A percentile compares a stretch with the other conserved stretches of the same genome.
These are phyloP conservation scores for Linnemannia exigua DNA, from an alignment of 192 early-diverging fungal genomes.

Conservation along the genomic window DNA sequence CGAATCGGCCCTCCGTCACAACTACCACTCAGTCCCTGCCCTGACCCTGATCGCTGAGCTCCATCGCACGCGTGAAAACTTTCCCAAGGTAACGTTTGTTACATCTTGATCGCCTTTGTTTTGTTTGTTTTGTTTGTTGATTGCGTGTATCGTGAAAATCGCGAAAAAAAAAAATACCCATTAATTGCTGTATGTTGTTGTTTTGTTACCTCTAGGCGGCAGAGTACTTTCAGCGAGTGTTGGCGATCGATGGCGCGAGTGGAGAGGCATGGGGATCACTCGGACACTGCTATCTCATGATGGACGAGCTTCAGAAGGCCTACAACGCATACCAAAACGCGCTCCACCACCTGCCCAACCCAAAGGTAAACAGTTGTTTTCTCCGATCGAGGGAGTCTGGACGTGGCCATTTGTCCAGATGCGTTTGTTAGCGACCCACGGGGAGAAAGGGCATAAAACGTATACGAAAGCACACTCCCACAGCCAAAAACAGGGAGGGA, in stretches of 20 bases:
- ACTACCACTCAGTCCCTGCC: conserved; percentile 87
- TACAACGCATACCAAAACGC: conserved; percentile 97
- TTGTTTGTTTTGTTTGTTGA: neutral
- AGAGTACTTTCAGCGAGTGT: conserved; percentile 91
- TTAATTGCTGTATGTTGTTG: neutral
- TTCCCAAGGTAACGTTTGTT: conserved; percentile 73
- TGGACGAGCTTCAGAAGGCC: conserved; percentile 93
- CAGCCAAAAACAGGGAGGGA: conserved; percentile 1
- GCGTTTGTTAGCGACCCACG: neutral
- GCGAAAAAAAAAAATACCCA: neutral
- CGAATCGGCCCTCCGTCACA: conserved; percentile 90
- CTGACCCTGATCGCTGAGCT: conserved; percentile 85
- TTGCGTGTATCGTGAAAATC: neutral
- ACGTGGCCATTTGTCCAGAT: neutral
- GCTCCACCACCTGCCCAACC: conserved; percentile 89
- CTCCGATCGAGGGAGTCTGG: neutral
- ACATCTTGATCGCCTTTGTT: neutral
- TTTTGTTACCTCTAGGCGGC: conserved; percentile 70
- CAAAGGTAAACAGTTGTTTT: conserved; percentile 69
- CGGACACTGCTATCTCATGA: conserved; percentile 96
- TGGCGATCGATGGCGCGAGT: conserved; percentile 85
- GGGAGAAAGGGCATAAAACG: neutral
- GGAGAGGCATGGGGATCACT: conserved; percentile 95
- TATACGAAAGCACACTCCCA: neutral
- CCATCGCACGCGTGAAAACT: conserved; percentile 85